Conservation (phyloP, 495 filamentous ascomycete species). For the Daldinia vernicosa region DNA sequence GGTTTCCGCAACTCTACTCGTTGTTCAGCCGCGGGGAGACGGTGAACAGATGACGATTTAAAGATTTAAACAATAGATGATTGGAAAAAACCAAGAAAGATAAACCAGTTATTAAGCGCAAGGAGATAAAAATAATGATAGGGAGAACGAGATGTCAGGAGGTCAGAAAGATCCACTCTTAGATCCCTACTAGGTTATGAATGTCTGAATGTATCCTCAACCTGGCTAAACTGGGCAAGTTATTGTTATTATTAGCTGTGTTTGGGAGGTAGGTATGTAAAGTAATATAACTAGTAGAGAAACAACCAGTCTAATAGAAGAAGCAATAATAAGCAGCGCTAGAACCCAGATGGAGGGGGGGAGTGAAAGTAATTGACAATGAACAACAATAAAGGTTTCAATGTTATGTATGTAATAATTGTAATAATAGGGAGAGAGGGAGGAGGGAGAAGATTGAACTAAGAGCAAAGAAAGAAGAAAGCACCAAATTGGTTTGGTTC, state of each 20-base stretch:
- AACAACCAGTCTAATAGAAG: slow-evolving; percentile 1
- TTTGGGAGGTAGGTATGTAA: neutral
- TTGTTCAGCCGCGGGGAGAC: slow-evolving; percentile 25
- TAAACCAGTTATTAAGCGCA: slow-evolving; percentile 35
- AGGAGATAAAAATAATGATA: slow-evolving; percentile 41
- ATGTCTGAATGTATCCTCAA: neutral
- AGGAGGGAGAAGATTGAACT: neutral
- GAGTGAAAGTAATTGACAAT: neutral
- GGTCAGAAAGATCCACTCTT: slow-evolving; percentile 38
- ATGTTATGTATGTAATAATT: slow-evolving; percentile 1
- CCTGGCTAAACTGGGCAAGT: neutral
- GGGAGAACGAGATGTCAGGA: slow-evolving; percentile 41
- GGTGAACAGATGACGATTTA: slow-evolving; percentile 19
- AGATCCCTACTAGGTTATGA: slow-evolving; percentile 22
- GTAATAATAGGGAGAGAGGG: neutral
- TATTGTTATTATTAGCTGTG: neutral
- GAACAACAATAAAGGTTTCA: neutral
- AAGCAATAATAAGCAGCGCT: slow-evolving; percentile 2
- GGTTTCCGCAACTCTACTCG: slow-evolving; percentile 19
- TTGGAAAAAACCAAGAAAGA: slow-evolving; percentile 20
- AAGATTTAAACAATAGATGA: slow-evolving; percentile 13
- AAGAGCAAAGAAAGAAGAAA: slow-evolving; percentile 9
- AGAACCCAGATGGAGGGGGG: neutral
- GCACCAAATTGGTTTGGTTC: slow-evolving; percentile 3
- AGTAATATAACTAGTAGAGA: too few species aligned